Percentiles rank a stretch among this genome's conserved stretches.
These are phyloP conservation scores for Tulasnella sp. DNA, from an alignment of 768 basidiomycete genomes.

Conservation along the genomic window DNA sequence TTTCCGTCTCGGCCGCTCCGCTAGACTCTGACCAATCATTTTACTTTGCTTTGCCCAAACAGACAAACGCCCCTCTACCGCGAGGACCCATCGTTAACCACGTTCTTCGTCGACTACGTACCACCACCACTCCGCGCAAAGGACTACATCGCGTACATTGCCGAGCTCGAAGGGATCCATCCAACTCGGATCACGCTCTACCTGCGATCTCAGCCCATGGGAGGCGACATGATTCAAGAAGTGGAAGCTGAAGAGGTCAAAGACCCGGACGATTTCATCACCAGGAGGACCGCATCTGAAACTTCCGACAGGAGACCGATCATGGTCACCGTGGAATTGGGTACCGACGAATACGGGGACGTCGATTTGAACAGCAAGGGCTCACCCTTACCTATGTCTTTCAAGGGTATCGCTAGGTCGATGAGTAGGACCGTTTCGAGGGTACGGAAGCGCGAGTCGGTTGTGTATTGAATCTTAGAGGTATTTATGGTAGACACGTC, in stretches of 20 bases:
- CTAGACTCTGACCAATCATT: background rate
- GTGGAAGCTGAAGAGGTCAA: background rate
- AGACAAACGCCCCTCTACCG: background rate
- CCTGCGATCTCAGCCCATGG: background rate
- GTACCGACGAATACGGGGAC: background rate
- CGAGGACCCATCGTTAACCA: background rate
- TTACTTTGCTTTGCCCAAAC: background rate
- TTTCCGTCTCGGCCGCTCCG: background rate
- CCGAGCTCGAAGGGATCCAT: background rate
- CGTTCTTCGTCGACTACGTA: constrained; percentile 8
- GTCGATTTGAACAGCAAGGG: background rate
- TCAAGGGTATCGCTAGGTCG: background rate
- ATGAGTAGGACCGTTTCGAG: constrained; percentile 1
- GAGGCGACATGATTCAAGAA: constrained; percentile 3
- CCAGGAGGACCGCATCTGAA: background rate
- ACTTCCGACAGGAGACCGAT: background rate
- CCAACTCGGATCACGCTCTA: constrained; percentile 1
- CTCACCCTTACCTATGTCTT: background rate
- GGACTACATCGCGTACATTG: constrained; percentile 14
- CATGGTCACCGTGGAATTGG: background rate
- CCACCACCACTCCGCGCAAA: constrained; percentile 3
- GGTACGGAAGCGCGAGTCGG: background rate
- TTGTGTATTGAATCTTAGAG: background rate
- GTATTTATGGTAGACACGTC: background rate
- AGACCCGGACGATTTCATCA: background rate